These are phyloP conservation scores for Malus hybrid DNA, from an alignment of 331 rosid species.

Conservation along the genomic window DNA sequence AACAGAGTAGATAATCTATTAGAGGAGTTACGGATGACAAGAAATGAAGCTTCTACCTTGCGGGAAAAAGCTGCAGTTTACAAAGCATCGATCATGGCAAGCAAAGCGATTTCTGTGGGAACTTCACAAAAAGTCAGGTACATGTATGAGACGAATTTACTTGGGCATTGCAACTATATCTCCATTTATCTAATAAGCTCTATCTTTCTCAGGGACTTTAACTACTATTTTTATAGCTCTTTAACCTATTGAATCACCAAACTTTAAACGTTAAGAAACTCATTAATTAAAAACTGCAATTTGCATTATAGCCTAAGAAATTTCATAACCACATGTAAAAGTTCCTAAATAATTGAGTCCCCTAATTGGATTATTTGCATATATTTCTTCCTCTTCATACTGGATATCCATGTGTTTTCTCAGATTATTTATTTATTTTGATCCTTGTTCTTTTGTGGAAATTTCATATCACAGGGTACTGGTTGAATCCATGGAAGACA, in stretches of 20 bases:
- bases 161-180: neutral
- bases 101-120: conserved; percentile 59
- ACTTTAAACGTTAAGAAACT: neutral
- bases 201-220: neutral
- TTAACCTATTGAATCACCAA: neutral
- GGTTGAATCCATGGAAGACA: conserved; percentile 76
- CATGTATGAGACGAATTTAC: conserved; percentile 5
- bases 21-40: conserved; percentile 63
- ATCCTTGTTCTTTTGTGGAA: too few relatives aligned
- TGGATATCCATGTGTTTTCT: too few relatives aligned
- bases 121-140: conserved; percentile 64
- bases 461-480: conserved; percentile 46
- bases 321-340: neutral
- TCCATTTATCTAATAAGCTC: neutral
- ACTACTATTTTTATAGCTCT: neutral
- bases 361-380: neutral
- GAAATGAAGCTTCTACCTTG: conserved; percentile 64
- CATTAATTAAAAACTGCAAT: neutral
- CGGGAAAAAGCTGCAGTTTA: conserved; percentile 70
- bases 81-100: conserved; percentile 68
- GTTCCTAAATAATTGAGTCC: neutral
- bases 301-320: neutral
- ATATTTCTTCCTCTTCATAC: too few relatives aligned
- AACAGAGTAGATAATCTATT: conserved; percentile 67
- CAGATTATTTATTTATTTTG: too few relatives aligned